Conservation (phyloP, 2,329 filamentous ascomycete species). For the Diplodia intermedia region DNA sequence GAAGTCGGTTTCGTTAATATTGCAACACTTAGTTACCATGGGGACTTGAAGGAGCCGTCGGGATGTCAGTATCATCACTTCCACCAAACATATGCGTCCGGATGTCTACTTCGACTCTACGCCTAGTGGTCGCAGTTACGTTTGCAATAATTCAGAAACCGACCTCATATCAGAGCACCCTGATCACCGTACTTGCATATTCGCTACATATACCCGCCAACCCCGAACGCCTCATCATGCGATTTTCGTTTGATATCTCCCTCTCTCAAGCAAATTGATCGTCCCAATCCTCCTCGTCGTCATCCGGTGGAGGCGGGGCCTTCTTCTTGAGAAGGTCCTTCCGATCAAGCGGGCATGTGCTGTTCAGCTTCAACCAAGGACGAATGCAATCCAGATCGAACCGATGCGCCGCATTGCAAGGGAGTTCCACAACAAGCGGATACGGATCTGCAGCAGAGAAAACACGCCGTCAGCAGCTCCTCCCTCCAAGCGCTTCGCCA, state of each 20-base stretch:
- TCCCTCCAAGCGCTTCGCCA: neutral
- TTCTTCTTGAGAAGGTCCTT: slow-evolving; percentile 63
- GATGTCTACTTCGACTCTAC: too few species aligned
- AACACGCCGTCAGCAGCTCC: slow-evolving; percentile 25
- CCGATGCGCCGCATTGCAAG: slow-evolving; percentile 66
- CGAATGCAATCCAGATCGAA: slow-evolving; percentile 71
- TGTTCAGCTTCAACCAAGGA: slow-evolving; percentile 69
- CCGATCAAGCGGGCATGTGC: slow-evolving; percentile 69
- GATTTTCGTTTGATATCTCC: neutral
- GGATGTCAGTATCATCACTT: neutral
- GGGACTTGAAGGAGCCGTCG: neutral
- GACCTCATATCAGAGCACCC: neutral
- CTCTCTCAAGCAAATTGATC: slow-evolving; percentile 20
- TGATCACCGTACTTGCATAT: neutral
- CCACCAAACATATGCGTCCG: neutral
- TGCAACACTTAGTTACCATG: neutral
- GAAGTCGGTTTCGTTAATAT: neutral
- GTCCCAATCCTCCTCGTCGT: slow-evolving; percentile 53
- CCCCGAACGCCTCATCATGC: slow-evolving; percentile 20
- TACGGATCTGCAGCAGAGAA: slow-evolving; percentile 55
- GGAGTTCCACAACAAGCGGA: slow-evolving; percentile 68
- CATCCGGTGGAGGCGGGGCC: slow-evolving; percentile 43
- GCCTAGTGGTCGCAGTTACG: neutral
- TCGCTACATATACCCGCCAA: neutral
- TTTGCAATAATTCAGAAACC: neutral